Evolutionary conservation across 306 rosid species (phyloP), one percentile per base, ranked within the genome.

Genomic region (Fagus crenata): DNA sequence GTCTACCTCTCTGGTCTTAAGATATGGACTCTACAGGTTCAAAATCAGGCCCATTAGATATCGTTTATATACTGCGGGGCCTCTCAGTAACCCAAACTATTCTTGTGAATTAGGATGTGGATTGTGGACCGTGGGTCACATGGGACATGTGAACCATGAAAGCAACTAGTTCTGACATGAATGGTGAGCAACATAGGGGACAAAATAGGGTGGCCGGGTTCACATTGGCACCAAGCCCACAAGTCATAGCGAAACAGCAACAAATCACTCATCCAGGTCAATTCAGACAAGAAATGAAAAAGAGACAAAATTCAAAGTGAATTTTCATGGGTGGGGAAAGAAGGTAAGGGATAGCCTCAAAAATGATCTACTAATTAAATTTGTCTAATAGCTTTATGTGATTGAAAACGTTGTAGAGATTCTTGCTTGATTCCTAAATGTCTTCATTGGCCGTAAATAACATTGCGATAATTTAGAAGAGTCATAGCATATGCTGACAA

Each of bases 151-250:
- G 49, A 37, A 36, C 43, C 18, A 35, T 11, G 32, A 67, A 67
- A 17, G 71, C 71, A 7, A 3, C 17, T 2, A 58, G 32, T 46
- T 65, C 0, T 46, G 43, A 43, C 49, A 28, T 54, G 67, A 40
- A 7, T 2, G 69, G 74, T 35, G 61, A 67, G 77, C 46, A 84
- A 75, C 84, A 75, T 37, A 78, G 74, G 72, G 36, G 78, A 84
- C 82, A 76, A 81, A n/a, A 14, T 43, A 36, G 5, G 71, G 84
- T 84, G 90, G 28, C 28, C 28, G 28, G 89, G 88, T 73, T 85
- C 84, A 51, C 77, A 80, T 76, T 76, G 33, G n/a, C 49, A 73
- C 65, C 40, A 67, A 46, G 61, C 60, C 83, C 83, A 73, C 88
- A 13, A 4, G 43, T 58, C 22, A 5, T 53, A 4, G 54, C 32